Evolutionary conservation across 169 alveolate species (phyloP).

Genomic region (Eimeria zaria): DNA sequence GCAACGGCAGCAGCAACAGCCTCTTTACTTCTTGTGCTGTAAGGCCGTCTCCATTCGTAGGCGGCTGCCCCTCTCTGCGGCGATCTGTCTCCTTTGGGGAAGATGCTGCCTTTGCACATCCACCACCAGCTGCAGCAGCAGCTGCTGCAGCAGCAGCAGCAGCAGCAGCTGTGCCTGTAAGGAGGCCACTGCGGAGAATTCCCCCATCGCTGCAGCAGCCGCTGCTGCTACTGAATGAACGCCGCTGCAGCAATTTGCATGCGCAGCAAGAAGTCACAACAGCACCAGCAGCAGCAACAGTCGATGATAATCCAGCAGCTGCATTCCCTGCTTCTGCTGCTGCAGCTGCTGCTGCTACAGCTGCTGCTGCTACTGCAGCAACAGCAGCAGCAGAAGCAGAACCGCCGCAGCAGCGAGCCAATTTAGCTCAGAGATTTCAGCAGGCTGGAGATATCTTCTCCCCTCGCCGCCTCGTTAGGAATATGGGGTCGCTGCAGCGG

Average conservation of each 20-base stretch:
- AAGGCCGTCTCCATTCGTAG: conserved; percentile 31
- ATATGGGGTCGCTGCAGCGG: background rate
- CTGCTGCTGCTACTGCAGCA: background rate
- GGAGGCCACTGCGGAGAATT: conserved; percentile 37
- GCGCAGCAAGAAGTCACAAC: conserved; percentile 3
- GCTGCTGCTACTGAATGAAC: conserved; percentile 19
- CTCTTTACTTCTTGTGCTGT: conserved; percentile 13
- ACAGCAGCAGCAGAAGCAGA: conserved; percentile 27
- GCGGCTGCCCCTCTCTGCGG: conserved; percentile 23
- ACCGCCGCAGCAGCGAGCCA: conserved; percentile 35
- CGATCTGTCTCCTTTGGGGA: conserved; percentile 5
- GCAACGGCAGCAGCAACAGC: conserved; percentile 39
- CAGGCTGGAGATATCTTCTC: conserved; percentile 27
- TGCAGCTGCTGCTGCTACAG: background rate
- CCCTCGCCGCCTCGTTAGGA: conserved; percentile 1
- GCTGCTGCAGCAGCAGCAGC: conserved; percentile 43
- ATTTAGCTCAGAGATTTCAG: conserved; percentile 37
- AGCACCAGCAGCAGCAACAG: background rate
- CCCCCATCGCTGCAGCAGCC: conserved; percentile 29
- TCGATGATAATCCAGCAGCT: background rate
- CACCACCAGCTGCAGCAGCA: conserved; percentile 42
- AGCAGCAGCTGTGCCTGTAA: background rate
- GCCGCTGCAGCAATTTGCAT: conserved; percentile 6
- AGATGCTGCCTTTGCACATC: background rate
- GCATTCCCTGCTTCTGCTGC: background rate